Evolutionary conservation across 202 grass and related monocot genomes (phyloP).

Genomic region (Setaria italica): DNA sequence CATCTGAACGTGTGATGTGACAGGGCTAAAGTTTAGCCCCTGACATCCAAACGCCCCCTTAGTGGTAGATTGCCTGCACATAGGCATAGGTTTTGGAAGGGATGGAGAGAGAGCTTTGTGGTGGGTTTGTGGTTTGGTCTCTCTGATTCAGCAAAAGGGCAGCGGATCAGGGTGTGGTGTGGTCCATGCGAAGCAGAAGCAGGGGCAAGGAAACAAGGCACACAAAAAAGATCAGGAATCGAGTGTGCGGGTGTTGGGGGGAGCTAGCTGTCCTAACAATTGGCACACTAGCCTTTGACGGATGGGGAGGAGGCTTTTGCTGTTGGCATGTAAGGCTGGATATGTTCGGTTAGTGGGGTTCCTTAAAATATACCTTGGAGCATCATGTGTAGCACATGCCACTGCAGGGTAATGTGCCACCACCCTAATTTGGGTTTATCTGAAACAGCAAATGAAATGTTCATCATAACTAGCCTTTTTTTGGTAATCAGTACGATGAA

Average conservation of each 20-base stretch:
- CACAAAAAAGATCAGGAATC: constrained; percentile 29
- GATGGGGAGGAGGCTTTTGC: constrained; percentile 8
- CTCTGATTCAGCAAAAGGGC: constrained; percentile 38
- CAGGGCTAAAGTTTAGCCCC: too few relatives aligned
- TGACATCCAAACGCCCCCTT: too few relatives aligned
- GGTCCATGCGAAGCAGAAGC: constrained; percentile 41
- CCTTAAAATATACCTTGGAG: constrained; percentile 63
- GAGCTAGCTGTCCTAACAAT: constrained; percentile 43
- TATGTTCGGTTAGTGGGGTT: constrained; percentile 67
- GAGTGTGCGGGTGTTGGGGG: constrained; percentile 27
- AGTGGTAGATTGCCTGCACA: constrained; percentile 26
- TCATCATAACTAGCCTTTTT: too few relatives aligned
- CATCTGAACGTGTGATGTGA: too few relatives aligned
- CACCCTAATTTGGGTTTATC: background rate
- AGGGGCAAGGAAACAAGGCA: background rate
- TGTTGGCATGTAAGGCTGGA: constrained; percentile 40
- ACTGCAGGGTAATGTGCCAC: background rate
- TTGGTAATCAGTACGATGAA: background rate
- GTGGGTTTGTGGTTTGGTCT: constrained; percentile 28
- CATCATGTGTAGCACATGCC: constrained; percentile 26
- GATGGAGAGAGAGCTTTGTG: background rate
- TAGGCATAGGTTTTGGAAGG: constrained; percentile 16
- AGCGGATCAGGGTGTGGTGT: constrained; percentile 10
- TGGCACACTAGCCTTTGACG: constrained; percentile 37
- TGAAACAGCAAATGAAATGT: background rate